These are phyloP conservation scores for Coemansia brasiliensis DNA, from an alignment of 192 early-diverging fungal species.

Conservation along the genomic window DNA sequence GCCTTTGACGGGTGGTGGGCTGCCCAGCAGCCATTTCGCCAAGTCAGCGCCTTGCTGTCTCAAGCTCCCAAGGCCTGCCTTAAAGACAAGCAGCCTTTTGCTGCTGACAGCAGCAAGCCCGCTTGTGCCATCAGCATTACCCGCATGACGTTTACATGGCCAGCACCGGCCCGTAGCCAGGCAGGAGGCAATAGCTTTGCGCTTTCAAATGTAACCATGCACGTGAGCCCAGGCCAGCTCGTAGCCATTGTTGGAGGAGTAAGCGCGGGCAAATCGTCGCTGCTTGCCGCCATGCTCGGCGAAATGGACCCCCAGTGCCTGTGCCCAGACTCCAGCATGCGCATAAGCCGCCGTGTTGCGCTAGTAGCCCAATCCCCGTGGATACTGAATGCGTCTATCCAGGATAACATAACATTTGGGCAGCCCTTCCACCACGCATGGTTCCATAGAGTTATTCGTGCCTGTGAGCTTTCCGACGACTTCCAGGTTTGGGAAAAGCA, in stretches of 20 bases:
- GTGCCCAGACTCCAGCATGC: not conserved
- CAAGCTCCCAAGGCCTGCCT: not conserved
- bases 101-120: not conserved
- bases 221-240: constrained; percentile 61
- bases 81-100: not conserved
- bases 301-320: constrained; percentile 58
- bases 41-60: constrained; percentile 10
- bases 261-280: constrained; percentile 82
- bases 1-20: constrained; percentile 42
- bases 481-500: constrained; percentile 7
- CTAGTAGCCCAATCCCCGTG: constrained; percentile 45
- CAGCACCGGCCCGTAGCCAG: not conserved
- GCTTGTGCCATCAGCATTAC: constrained; percentile 9
- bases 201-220: constrained; percentile 58
- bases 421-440: constrained; percentile 19
- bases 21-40: constrained; percentile 20
- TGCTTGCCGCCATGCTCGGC: constrained; percentile 75
- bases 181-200: constrained; percentile 28
- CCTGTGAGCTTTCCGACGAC: constrained; percentile 36
- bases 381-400: constrained; percentile 46
- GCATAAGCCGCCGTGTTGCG: not conserved
- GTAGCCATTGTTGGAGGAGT: constrained; percentile 78
- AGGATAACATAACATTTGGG: constrained; percentile 53
- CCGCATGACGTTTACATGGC: constrained; percentile 14
- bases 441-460: constrained; percentile 16